Conservation (phyloP, 345 rosid genomes). For the Camelina neglecta region DNA sequence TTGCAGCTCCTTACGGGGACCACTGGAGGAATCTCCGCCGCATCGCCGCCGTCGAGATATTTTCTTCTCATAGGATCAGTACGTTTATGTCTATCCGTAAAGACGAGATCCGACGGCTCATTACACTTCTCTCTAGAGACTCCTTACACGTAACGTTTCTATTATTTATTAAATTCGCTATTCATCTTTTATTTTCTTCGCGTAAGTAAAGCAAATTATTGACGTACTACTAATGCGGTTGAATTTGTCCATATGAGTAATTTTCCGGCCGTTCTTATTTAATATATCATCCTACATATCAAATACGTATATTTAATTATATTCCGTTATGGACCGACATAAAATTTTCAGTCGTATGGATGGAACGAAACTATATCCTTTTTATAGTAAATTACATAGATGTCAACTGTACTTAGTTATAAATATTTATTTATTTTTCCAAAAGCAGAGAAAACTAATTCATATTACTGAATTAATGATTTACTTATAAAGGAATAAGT, state of each 20-base stretch:
- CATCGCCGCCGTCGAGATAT: constrained; percentile 49
- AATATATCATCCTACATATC: neutral
- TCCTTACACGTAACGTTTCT: constrained; percentile 33
- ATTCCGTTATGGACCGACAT: neutral
- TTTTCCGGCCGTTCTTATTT: neutral
- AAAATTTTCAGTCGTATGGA: neutral
- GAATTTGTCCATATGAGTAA: neutral
- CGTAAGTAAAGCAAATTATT: neutral
- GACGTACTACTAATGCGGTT: neutral
- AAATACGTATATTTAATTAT: neutral
- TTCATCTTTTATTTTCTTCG: neutral
- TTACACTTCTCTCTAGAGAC: constrained; percentile 21
- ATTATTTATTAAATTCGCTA: neutral
- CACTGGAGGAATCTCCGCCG: constrained; percentile 72
- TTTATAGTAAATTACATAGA: too few species aligned
- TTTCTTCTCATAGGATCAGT: constrained; percentile 48
- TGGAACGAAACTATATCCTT: neutral
- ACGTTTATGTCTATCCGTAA: constrained; percentile 35
- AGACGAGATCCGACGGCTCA: constrained; percentile 51
- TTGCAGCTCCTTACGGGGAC: constrained; percentile 49
- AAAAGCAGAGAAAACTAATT: too few species aligned
- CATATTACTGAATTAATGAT: too few species aligned
- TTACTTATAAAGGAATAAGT: too few species aligned
- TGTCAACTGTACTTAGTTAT: too few species aligned
- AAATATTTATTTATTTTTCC: too few species aligned